Evolutionary conservation across 1,139 yeast species (phyloP).

Genomic region (Magnusiomyces suaveolens): DNA sequence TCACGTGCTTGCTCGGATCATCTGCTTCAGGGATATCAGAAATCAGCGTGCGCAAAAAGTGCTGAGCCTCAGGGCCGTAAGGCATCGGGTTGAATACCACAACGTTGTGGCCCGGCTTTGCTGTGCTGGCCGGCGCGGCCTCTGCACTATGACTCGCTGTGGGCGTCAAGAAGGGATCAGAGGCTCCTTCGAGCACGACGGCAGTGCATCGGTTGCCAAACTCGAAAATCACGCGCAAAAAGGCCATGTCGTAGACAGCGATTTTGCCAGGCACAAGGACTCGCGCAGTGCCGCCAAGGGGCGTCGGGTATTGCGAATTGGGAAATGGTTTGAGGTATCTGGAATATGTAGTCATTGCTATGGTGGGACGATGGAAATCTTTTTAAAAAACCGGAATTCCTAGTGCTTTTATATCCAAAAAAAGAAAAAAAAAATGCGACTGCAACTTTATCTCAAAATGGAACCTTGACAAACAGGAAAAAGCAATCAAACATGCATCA

Average conservation of each 20-base stretch:
- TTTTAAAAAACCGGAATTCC: no score
- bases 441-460: no score
- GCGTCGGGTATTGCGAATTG: conserved; percentile 18
- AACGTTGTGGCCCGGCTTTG: no score
- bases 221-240: conserved; percentile 29
- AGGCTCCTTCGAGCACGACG: conserved; percentile 26
- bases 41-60: conserved; percentile 36
- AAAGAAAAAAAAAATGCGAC: no score
- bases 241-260: conserved; percentile 38
- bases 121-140: background rate
- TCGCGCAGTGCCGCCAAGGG: conserved; percentile 39
- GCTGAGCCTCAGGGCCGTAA: conserved; percentile 37
- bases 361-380: background rate
- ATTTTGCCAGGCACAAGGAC: conserved; percentile 38
- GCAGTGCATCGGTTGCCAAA: conserved; percentile 57
- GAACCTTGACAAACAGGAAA: no score
- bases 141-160: background rate
- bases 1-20: conserved; percentile 16
- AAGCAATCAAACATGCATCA: no score
- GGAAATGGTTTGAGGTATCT: background rate
- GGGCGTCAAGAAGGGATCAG: background rate
- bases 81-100: conserved; percentile 58
- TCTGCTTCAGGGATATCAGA: conserved; percentile 34
- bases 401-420: no score
- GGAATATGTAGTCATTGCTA: background rate